Conservation (phyloP, 805 yeast species). For the Candida peoriensis region DNA sequence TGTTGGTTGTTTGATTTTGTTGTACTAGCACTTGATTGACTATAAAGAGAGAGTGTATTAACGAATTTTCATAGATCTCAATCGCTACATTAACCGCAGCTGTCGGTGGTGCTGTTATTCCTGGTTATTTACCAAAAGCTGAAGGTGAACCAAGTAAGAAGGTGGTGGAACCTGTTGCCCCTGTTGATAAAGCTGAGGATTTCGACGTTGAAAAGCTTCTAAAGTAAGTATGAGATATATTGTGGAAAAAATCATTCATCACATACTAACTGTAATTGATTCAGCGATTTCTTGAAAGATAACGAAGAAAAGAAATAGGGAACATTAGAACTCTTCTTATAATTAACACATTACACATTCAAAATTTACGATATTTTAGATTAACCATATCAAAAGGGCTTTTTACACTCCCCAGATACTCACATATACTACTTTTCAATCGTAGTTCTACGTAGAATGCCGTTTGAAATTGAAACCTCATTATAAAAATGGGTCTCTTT, state of each 20-base stretch:
- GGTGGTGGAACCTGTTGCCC: slow-evolving; percentile 22
- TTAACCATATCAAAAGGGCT: too few relatives aligned
- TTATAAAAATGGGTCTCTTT: too few relatives aligned
- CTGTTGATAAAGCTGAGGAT: slow-evolving; percentile 23
- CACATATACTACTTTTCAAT: too few relatives aligned
- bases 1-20: too few relatives aligned
- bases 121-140: slow-evolving; percentile 17
- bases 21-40: too few relatives aligned
- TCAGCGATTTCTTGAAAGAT: slow-evolving; percentile 27
- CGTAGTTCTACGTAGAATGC: too few relatives aligned
- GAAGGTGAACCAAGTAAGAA: slow-evolving; percentile 19
- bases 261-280: slow-evolving; percentile 5
- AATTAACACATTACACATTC: too few relatives aligned
- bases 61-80: slow-evolving; percentile 23
- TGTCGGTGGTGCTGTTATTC: slow-evolving; percentile 26
- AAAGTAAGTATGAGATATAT: slow-evolving; percentile 16
- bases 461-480: too few relatives aligned
- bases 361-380: too few relatives aligned
- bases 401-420: too few relatives aligned
- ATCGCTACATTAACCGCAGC: slow-evolving; percentile 29
- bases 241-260: background rate
- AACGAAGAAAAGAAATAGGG: slow-evolving; percentile 13
- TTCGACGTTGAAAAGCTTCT: slow-evolving; percentile 30
- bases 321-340: too few relatives aligned
- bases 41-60: background rate